Base-by-base conservation (phyloP, 495 filamentous ascomycete species). In the Penicillium ochrochloron region DNA sequence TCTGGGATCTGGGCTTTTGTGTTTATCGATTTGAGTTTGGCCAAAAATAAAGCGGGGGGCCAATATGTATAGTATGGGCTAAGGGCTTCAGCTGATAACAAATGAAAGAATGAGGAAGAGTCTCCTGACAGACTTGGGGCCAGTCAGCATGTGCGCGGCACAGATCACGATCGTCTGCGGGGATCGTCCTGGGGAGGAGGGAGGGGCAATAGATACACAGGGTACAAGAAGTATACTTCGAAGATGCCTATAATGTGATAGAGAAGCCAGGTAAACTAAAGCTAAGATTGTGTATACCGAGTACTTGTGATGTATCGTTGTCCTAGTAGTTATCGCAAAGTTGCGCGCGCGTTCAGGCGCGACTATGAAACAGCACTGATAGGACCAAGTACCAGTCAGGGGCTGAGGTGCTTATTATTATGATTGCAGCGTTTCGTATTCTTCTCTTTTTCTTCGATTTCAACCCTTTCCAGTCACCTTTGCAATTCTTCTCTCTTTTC, bases 61-160 rank as follows among this genome's bases (percentile, higher is more conserved):
- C 44, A 50, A 5, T 48, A 37, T 46, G 17, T 27, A 27, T 27
- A 4, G 17, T 27, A 27, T 27, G 25, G 25, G 25, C 25, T 27
- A 27, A 27, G 25, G 15, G 44, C 39, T 65, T 62, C 61, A 67
- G 67, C 60, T 66, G 64, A 65, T 66, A 66, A 60, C 65, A 70
- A 73, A 70, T 70, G 61, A 70, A 60, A 64, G 60, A 17, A 62
- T 52, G 52, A 57, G 12, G 62, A 14, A 25, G 48, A 52, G 71
- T 73, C 71, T 73, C 66, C 71, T 73, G 69, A 72, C 68, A 64
- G 51, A 52, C 62, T 60, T 58, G 62, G 34, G 11, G 31, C 59
- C 59, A 62, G 61, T 59, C 68, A 64, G 61, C 39, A 54, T 33
- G 59, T 51, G 42, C 12, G 50, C 44, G 44, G 44, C 44, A 51